Conservation (phyloP, 495 filamentous ascomycete species). For the Penicillium ucsense region DNA sequence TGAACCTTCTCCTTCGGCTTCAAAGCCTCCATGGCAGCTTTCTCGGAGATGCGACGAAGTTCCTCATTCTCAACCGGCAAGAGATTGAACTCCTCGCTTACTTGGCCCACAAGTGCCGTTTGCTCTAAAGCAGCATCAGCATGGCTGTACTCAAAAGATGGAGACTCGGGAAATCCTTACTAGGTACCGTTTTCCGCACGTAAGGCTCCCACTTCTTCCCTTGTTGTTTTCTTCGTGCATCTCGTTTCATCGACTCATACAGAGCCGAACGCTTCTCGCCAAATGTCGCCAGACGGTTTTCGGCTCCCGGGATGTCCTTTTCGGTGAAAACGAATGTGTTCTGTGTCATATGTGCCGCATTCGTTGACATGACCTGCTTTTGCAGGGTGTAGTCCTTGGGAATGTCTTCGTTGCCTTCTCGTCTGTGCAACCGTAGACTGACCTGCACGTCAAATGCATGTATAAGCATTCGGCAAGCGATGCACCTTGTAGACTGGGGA, state of each 20-base stretch:
- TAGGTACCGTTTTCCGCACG: conserved; percentile 71
- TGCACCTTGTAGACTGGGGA: background rate
- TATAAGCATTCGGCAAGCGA: background rate
- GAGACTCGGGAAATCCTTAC: conserved; percentile 30
- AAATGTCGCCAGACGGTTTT: conserved; percentile 34
- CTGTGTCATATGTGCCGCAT: conserved; percentile 36
- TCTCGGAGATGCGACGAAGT: conserved; percentile 50
- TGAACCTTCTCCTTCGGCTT: conserved; percentile 47
- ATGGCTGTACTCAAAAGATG: background rate
- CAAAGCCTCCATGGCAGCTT: conserved; percentile 51
- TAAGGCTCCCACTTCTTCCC: conserved; percentile 59
- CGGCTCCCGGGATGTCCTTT: conserved; percentile 22
- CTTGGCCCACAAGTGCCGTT: conserved; percentile 62
- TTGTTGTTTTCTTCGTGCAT: conserved; percentile 37
- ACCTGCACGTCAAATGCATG: conserved; percentile 20
- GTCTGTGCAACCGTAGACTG: conserved; percentile 42
- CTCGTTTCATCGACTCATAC: conserved; percentile 39
- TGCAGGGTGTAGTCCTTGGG: conserved; percentile 80
- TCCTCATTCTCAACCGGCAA: conserved; percentile 67
- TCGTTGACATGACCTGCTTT: conserved; percentile 40
- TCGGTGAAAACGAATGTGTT: conserved; percentile 63
- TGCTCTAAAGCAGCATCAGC: conserved; percentile 50
- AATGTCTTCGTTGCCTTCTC: conserved; percentile 52
- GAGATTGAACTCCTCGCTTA: conserved; percentile 69
- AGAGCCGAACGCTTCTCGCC: conserved; percentile 37